These are phyloP conservation scores for Mucor lusitanicus DNA, from an alignment of 371 early-diverging fungal genomes.

Conservation along the genomic window DNA sequence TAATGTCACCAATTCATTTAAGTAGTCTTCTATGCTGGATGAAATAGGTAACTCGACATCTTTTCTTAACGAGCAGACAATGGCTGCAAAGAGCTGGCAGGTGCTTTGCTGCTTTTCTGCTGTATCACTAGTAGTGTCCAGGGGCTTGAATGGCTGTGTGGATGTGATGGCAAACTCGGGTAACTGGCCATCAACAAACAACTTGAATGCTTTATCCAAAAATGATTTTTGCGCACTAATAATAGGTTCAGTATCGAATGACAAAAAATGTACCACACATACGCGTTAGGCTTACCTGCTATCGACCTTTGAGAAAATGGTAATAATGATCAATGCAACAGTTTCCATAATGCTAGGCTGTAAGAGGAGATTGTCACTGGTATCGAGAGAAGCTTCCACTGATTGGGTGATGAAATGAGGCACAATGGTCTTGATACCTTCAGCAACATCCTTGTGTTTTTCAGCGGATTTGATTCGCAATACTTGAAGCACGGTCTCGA, in stretches of 20 bases:
- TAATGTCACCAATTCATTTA: constrained; percentile 47
- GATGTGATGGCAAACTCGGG: constrained; percentile 13
- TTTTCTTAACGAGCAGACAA: constrained; percentile 56
- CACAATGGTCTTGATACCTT: constrained; percentile 47
- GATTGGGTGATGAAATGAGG: constrained; percentile 50
- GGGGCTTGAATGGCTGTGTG: constrained; percentile 6
- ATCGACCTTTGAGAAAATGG: constrained; percentile 50
- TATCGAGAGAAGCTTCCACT: constrained; percentile 44
- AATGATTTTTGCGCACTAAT: constrained; percentile 45
- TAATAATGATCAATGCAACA: constrained; percentile 46
- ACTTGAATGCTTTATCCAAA: constrained; percentile 47
- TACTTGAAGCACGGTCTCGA: constrained; percentile 43
- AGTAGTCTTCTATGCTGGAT: constrained; percentile 42
- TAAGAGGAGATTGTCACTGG: constrained; percentile 23
- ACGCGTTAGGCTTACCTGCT: constrained; percentile 30
- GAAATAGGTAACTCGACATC: constrained; percentile 59
- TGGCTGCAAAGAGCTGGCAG: constrained; percentile 53
- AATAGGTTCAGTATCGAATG: not conserved
- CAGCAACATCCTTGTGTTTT: constrained; percentile 48
- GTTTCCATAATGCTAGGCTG: constrained; percentile 37
- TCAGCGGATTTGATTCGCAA: constrained; percentile 42
- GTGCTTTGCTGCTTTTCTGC: constrained; percentile 46
- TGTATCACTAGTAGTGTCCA: not conserved
- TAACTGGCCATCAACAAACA: constrained; percentile 51
- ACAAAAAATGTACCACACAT: not conserved